A percentile compares a stretch with the other conserved stretches of the same genome.
These are phyloP conservation scores for Pyrenochaeta sp. DNA, from an alignment of 2,329 filamentous ascomycete species.

Conservation along the genomic window DNA sequence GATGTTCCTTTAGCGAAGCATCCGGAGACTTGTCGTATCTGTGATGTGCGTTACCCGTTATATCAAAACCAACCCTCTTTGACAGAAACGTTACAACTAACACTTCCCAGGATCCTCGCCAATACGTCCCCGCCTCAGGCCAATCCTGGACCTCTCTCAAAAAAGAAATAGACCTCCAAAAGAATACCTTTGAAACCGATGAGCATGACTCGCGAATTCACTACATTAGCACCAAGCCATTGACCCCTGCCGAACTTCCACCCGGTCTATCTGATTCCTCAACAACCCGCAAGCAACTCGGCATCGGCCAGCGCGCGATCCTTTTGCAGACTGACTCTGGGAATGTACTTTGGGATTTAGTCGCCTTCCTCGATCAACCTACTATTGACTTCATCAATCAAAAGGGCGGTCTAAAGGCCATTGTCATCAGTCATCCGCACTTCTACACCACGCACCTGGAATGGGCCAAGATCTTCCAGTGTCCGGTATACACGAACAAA, in stretches of 20 bases:
- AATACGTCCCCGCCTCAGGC: slow-evolving; percentile 71
- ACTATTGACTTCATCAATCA: slow-evolving; percentile 67
- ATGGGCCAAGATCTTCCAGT: slow-evolving; percentile 74
- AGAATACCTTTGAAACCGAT: slow-evolving; percentile 64
- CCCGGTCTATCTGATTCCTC: slow-evolving; percentile 48
- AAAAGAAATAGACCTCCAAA: slow-evolving; percentile 54
- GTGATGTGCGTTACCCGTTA: slow-evolving; percentile 65
- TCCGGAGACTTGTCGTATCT: slow-evolving; percentile 71
- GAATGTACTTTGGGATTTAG: slow-evolving; percentile 82
- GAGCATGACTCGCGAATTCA: slow-evolving; percentile 54
- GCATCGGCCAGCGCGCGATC: slow-evolving; percentile 78
- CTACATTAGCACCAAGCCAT: slow-evolving; percentile 54
- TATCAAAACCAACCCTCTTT: slow-evolving; percentile 1
- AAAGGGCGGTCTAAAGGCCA: slow-evolving; percentile 73
- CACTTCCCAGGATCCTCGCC: slow-evolving; percentile 63
- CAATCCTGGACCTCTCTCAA: slow-evolving; percentile 72
- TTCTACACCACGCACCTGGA: slow-evolving; percentile 80
- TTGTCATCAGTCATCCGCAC: slow-evolving; percentile 81
- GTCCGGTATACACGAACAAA: slow-evolving; percentile 72
- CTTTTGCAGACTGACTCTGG: slow-evolving; percentile 71
- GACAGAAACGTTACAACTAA: background rate
- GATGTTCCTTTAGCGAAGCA: slow-evolving; percentile 59
- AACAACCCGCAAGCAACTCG: slow-evolving; percentile 60
- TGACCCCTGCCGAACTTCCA: slow-evolving; percentile 27
- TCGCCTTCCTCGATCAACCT: slow-evolving; percentile 72